Base-by-base conservation (phyloP, 2,329 filamentous ascomycete genomes). In the Phoma sp. region DNA sequence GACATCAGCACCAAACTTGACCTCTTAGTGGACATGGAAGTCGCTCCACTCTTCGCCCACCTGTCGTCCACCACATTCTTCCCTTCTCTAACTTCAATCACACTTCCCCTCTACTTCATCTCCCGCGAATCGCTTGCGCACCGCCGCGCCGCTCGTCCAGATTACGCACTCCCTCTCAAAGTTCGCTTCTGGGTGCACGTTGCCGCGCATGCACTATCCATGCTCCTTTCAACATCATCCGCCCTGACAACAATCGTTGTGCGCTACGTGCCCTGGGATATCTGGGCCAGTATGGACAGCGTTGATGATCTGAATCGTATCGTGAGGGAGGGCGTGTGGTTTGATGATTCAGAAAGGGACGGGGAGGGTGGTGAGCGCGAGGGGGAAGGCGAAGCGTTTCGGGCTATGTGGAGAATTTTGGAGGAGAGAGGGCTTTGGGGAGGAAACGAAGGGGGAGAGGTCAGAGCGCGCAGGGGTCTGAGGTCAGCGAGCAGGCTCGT, bases 251-350 rank as follows among this genome's bases (percentile, higher is more conserved):
- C 68, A 29, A 65, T 74, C 14, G 38, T 57, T 1, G 47, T 74
- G 38, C 66, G 66, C 38, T 73, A 74, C 39, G 62, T 66, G 44
- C 69, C 72, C 4, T 67, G 63, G 55, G 67, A 74, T 46, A 67
- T 72, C 13, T 74, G 69, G 71, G 71, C 71, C 13, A 63, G 59
- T 25, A 70, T 75, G 68, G 69, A 72, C 40, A 69, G 68, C 1
- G 59, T 58, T 0, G 70, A 73, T 32, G 59, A 72, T 22, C 47
- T 74, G 47, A 30, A 43, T 8, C 58, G 67, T 23, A 67, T 74
- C 33, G 60, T 59, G 2, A 55, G 65, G 38, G 47, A 56, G 6
- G 72, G 71, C 0, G 56, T 74, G 1, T 73, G 67, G 68, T 69
- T 70, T 23, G 58, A 62, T 32, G 60, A 60, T 0, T 47, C 49